A percentile compares a stretch with the other conserved stretches of the same genome.
These are phyloP conservation scores for Colletotrichum higginsianum DNA, from an alignment of 2,329 filamentous ascomycete genomes.

Conservation along the genomic window DNA sequence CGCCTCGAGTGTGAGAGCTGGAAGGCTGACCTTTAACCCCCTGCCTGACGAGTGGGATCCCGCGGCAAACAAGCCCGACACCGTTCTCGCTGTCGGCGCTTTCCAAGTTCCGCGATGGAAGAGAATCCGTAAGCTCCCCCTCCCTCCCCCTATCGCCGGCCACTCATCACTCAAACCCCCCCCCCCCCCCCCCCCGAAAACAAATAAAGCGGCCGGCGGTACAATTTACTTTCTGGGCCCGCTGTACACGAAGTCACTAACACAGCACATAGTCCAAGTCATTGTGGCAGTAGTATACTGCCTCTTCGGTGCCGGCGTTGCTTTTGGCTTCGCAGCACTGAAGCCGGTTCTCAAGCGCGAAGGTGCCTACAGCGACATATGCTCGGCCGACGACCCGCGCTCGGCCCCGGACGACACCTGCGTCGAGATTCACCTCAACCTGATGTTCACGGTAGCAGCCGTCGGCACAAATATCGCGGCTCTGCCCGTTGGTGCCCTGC, in stretches of 20 bases:
- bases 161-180: not conserved
- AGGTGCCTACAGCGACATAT: constrained; percentile 78
- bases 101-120: constrained; percentile 71
- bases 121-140: constrained; percentile 61
- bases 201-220: not conserved
- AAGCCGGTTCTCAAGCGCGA: constrained; percentile 85
- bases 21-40: constrained; percentile 69
- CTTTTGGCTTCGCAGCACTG: constrained; percentile 88
- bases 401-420: constrained; percentile 56
- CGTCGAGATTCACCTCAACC: constrained; percentile 78
- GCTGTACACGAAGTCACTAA: not conserved
- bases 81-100: constrained; percentile 64
- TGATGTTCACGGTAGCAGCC: constrained; percentile 94
- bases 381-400: constrained; percentile 54
- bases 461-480: constrained; percentile 91
- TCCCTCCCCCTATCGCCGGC: not conserved
- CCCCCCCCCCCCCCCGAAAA: too few species aligned
- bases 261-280: constrained; percentile 53
- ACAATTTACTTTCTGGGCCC: not conserved
- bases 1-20: constrained; percentile 61
- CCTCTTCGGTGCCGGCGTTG: constrained; percentile 71
- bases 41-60: constrained; percentile 68
- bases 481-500: constrained; percentile 85
- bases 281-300: constrained; percentile 56
- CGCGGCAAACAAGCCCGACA: constrained; percentile 55